These are phyloP conservation scores for Candida vartiovaarae DNA, from an alignment of 805 yeast genomes.

Conservation along the genomic window DNA sequence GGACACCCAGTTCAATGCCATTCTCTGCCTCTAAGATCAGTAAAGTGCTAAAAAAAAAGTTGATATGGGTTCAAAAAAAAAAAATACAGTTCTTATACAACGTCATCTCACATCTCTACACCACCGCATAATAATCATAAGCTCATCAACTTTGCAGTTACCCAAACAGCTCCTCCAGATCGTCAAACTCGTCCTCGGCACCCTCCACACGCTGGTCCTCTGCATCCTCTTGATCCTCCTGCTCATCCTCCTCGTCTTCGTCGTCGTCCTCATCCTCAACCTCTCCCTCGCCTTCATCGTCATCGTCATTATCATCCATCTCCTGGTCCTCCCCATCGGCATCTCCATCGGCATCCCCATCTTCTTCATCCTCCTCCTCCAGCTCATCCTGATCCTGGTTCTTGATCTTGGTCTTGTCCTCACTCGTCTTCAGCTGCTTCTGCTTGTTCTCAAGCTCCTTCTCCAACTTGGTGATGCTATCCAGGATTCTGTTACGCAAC, in stretches of 20 bases:
- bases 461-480: constrained; percentile 68
- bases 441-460: constrained; percentile 78
- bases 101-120: constrained; percentile 21
- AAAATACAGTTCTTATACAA: background rate
- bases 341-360: constrained; percentile 24
- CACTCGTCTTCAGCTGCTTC: constrained; percentile 46
- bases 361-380: constrained; percentile 26
- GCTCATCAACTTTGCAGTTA: background rate
- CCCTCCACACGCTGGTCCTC: constrained; percentile 12
- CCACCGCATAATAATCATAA: constrained; percentile 8
- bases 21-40: constrained; percentile 1
- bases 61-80: too few species aligned
- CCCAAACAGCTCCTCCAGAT: constrained; percentile 27
- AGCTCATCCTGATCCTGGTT: constrained; percentile 20
- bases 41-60: too few species aligned
- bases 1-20: constrained; percentile 28
- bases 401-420: constrained; percentile 22
- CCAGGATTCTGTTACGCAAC: constrained; percentile 78
- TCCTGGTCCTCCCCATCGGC: constrained; percentile 25
- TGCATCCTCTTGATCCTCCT: constrained; percentile 3
- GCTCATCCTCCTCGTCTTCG: background rate
- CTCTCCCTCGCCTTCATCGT: constrained; percentile 26
- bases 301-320: constrained; percentile 28
- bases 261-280: constrained; percentile 15
- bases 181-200: constrained; percentile 18